Base-by-base conservation (phyloP, 177 flowering plant species). In the Telopea speciosissima region DNA sequence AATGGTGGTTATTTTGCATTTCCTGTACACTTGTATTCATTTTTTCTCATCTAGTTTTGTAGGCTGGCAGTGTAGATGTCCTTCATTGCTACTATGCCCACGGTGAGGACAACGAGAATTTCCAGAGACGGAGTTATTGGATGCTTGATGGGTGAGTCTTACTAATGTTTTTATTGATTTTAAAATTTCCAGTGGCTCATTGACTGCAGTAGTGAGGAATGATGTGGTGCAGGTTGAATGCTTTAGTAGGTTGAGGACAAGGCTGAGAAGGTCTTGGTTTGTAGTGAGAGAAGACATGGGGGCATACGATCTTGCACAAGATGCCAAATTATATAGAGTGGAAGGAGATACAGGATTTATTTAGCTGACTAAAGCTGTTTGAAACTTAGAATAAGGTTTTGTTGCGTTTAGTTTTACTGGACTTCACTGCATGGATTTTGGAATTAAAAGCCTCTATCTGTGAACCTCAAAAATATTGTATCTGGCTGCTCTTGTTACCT, bases 71-170 rank as follows among this genome's bases (percentile, higher is more conserved):
- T 77, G 85, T 90, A 73, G 98, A 94, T 80, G 94, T 87, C 70
- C 80, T 94, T 28, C 95, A 93, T 72, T 92, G 97, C 79, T 94
- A 94, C 80, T 94, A 94, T 84, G 98, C 98, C 59, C 98, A 94
- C 83, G 97, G 98, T 8, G 97, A 94, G 80, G 89, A 83, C 21
- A 86, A 90, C 72, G 91, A 88, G 72, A 85, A 78, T 72, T 90
- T 94, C 63, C 97, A 92, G 75, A 82, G 99, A 25, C 86, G 99
- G 24, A 83, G 97, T 73, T 94, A 94, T 79, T 92, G 99, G 99
- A 77, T 94, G 97, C 97, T 94, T 80, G 97, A 94, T 56, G 70
- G 49, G 96, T 88, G 68, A 85, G 90, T 83, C 56, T 68, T 65
- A 13, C 28, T 45, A 13, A 61, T 52, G 11, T 45, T 75, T 40